phyloP scores from a whole-genome alignment of 2,329 filamentous ascomycete species.

The Endoconidiophora polonica region DNA sequence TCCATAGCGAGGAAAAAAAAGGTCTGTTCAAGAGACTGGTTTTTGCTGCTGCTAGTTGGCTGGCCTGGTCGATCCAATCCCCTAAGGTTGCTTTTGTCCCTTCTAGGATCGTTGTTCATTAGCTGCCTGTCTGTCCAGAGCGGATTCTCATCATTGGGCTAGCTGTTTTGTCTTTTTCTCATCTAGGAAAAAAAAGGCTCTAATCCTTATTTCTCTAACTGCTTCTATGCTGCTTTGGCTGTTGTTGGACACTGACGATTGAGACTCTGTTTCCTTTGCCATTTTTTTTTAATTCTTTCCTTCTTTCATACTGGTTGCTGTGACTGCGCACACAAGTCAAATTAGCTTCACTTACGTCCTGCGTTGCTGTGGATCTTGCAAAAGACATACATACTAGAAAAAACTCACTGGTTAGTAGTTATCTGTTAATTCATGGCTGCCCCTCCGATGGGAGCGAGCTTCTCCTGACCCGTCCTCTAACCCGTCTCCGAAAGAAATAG shows the following conservation, averaged over 20 bases:
- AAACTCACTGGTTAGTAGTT: not conserved
- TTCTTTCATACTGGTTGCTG: not conserved
- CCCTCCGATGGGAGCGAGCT: too few relatives aligned
- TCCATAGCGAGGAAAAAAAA: too few relatives aligned
- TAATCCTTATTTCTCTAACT: not conserved
- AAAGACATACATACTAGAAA: not conserved
- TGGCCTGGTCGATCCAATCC: too few relatives aligned
- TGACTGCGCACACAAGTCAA: not conserved
- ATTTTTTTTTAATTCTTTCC: not conserved
- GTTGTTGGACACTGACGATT: not conserved
- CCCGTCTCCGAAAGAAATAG: too few relatives aligned
- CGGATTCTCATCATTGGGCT: too few relatives aligned
- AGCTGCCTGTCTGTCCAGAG: not conserved
- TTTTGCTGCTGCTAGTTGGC: too few relatives aligned
- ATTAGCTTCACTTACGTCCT: not conserved
- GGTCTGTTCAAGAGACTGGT: too few relatives aligned
- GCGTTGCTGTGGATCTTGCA: not conserved
- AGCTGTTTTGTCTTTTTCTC: not conserved
- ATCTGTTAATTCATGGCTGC: not conserved
- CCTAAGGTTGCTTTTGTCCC: not conserved
- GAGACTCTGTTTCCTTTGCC: not conserved
- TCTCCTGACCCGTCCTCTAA: too few relatives aligned
- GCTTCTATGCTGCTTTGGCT: not conserved
- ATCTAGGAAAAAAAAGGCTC: not conserved
- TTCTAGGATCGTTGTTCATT: not conserved